These are phyloP conservation scores for Flaveria ramosissima DNA, from an alignment of 129 eudicot species.

Conservation along the genomic window DNA sequence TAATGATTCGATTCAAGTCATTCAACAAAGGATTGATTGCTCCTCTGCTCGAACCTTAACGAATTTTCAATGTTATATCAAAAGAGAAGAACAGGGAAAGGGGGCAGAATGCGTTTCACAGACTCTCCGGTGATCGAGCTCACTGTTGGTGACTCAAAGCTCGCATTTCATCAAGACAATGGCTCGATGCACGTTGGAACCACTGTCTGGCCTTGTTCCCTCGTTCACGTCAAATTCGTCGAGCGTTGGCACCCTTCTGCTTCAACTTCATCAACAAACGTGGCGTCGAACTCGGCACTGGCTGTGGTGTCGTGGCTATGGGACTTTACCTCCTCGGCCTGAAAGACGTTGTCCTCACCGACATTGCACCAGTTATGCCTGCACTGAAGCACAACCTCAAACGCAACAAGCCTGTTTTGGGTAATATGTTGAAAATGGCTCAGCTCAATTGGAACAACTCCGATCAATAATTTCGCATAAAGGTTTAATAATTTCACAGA, in stretches of 20 bases:
- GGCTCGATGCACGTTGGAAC: slow-evolving; percentile 97
- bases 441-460: slow-evolving; percentile 65
- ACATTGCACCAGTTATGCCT: slow-evolving; percentile 90
- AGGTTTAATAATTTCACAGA: too few relatives aligned
- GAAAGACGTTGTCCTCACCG: slow-evolving; percentile 65
- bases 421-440: slow-evolving; percentile 60
- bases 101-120: slow-evolving; percentile 66
- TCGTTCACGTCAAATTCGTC: slow-evolving; percentile 90
- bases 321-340: slow-evolving; percentile 77
- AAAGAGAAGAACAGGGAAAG: not conserved
- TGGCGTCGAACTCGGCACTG: slow-evolving; percentile 82
- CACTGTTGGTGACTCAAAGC: slow-evolving; percentile 46
- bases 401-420: slow-evolving; percentile 61
- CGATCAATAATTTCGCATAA: too few relatives aligned
- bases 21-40: too few relatives aligned
- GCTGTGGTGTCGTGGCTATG: slow-evolving; percentile 89
- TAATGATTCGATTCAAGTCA: too few relatives aligned
- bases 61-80: too few relatives aligned
- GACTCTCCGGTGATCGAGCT: slow-evolving; percentile 87
- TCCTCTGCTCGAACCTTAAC: too few relatives aligned
- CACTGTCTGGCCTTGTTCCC: slow-evolving; percentile 91
- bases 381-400: slow-evolving; percentile 84
- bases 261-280: slow-evolving; percentile 62
- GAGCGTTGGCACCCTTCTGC: slow-evolving; percentile 70
- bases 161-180: slow-evolving; percentile 85